These are phyloP conservation scores for Panellus pusillus DNA, from an alignment of 768 basidiomycete species.

Conservation along the genomic window DNA sequence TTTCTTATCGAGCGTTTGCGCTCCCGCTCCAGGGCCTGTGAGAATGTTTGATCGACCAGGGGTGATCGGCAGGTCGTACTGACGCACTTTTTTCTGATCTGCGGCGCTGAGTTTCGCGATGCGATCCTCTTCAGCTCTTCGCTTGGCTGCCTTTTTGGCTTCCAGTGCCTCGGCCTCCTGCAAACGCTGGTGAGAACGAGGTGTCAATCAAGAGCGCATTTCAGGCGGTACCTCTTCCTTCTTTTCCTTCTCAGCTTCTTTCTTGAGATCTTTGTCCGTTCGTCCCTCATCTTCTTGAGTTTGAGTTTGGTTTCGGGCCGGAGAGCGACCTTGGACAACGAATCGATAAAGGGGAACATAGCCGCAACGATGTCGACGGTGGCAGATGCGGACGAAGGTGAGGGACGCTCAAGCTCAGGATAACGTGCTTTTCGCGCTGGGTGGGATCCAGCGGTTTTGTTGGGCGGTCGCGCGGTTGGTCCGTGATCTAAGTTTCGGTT, in stretches of 20 bases:
- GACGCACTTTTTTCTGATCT: slow-evolving; percentile 77
- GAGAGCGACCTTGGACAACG: slow-evolving; percentile 54
- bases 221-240: slow-evolving; percentile 58
- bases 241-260: slow-evolving; percentile 65
- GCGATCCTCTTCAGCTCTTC: slow-evolving; percentile 71
- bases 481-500: slow-evolving; percentile 58
- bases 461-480: slow-evolving; percentile 80
- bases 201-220: neutral
- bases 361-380: slow-evolving; percentile 63
- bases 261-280: slow-evolving; percentile 68
- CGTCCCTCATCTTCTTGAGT: slow-evolving; percentile 71
- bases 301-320: slow-evolving; percentile 84
- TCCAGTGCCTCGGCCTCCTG: slow-evolving; percentile 52
- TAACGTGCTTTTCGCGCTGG: slow-evolving; percentile 69
- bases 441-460: slow-evolving; percentile 44
- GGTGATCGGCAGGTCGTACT: neutral
- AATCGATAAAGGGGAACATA: slow-evolving; percentile 75
- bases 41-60: slow-evolving; percentile 3
- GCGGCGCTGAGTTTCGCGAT: slow-evolving; percentile 70
- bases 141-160: slow-evolving; percentile 71
- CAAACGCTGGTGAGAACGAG: neutral
- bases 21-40: slow-evolving; percentile 69
- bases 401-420: slow-evolving; percentile 65
- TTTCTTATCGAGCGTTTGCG: slow-evolving; percentile 72
- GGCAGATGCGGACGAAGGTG: slow-evolving; percentile 44